Evolutionary conservation across 306 rosid genomes (phyloP), one percentile per base, ranked within the genome.

Genomic region (Medicago ruthenica): DNA sequence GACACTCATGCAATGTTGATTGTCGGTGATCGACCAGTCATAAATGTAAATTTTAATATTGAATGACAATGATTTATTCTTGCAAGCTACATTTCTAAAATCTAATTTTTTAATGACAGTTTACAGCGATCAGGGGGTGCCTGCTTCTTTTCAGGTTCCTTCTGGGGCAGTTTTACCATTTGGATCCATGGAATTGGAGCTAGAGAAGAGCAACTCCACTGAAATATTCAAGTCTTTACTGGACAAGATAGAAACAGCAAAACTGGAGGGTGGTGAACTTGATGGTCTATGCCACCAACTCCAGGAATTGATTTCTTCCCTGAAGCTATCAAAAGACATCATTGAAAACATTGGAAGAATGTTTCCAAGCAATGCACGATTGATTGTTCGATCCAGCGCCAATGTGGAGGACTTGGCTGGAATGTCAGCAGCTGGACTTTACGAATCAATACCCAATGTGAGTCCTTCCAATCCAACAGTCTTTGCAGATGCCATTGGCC

Each of bases 351-450:
- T 92, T 27, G 93, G 83, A 45, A 84, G 57, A 80, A 83, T 88
- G 80, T 92, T 92, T 81, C 86, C 93, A 9, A 83, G 83, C 80
- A 85, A 87, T 74, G 85, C 88, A 37, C 75, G 90, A 24, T 84
- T 95, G 80, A 90, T 95, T 81, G 98, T 89, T 66, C 98, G 98
- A 59, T 95, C 97, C 72, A 90, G 99, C 67, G 99, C 99, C 44
- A 92, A 95, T 37, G 93, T 95, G 11, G 99, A 95, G 87, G 99
- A 95, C 77, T 89, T 95, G 81, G 97, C 98, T 41, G 97, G 97
- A 82, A 91, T 95, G 89, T 95, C 99, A 36, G 99, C 99, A 31
- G 99, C 99, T 42, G 96, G 98, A 82, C 96, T 92, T 53, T 92
- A 95, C 8, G 98, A 92, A 14, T 95, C 99, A 71, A 92, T 90